Base-by-base conservation (phyloP, 345 rosid species). In the Syzygium jambos region DNA sequence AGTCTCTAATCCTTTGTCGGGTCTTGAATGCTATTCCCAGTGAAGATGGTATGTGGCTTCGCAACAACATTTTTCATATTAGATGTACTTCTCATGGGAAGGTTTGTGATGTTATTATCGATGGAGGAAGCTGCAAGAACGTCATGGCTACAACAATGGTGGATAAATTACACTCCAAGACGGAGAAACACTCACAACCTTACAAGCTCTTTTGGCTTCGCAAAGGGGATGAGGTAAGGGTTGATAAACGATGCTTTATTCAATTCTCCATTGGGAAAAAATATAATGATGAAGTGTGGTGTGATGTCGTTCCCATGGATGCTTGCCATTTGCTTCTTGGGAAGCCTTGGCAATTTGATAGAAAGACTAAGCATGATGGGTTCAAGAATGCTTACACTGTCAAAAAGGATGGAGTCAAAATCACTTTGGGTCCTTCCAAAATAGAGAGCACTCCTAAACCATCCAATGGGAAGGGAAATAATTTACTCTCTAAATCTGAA, bases 141-240 rank as follows among this genome's bases (percentile, higher is more conserved):
- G 4, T 63, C 6, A 1, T n/a, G 21, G 73, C 73, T n/a, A n/a
- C 19, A n/a, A 61, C 38, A n/a, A 63, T n/a, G 9, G 34, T n/a
- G 38, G 0, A n/a, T 13, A 63, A 63, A 7, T 63, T 63, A 21
- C 34, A 63, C 9, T 19, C 14, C 10, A n/a, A 63, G 73, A 63
- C 0, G 1, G 16, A 63, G 10, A n/a, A 63, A n/a, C 0, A 0
- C 0, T 17, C 19, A n/a, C 38, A 6, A 6, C 73, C 34, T 63
- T 63, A 63, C 38, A 14, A 63, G 73, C 38, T n/a, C 34, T n/a
- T 38, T 63, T 63, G 38, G 73, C 73, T 61, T 61, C 5, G 0
- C 16, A n/a, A 63, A 63, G 38, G 34, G 21, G n/a, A 63, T 8
- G 0, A n/a, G 30, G 16, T n/a, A n/a, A 63, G 73, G 38, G 19